Evolutionary conservation across 345 rosid species (phyloP).

Genomic region (Geranium brycei): DNA sequence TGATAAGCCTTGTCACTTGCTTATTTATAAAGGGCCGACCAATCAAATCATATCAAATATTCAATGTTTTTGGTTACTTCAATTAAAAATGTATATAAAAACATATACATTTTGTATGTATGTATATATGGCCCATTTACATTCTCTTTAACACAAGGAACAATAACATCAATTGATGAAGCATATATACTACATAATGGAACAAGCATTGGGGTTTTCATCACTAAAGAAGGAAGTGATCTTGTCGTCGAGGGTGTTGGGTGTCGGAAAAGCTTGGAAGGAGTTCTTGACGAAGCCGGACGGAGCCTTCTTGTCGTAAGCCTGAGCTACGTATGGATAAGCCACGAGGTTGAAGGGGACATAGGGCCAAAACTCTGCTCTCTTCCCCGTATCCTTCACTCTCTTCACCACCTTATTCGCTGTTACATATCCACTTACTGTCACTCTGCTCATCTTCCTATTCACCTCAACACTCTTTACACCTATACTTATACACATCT

Average conservation of each 20-base stretch:
- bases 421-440: conserved; percentile 32
- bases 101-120: too few species aligned
- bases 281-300: conserved; percentile 35
- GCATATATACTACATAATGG: conserved; percentile 25
- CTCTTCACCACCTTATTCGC: conserved; percentile 31
- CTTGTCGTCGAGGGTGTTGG: conserved; percentile 19
- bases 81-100: too few species aligned
- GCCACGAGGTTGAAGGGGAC: conserved; percentile 36
- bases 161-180: too few species aligned
- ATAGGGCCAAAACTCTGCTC: conserved; percentile 48
- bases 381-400: conserved; percentile 32
- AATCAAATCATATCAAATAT: too few species aligned
- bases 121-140: too few species aligned
- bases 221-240: conserved; percentile 34
- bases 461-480: conserved; percentile 31
- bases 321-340: conserved; percentile 30
- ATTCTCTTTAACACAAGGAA: too few species aligned
- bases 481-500: conserved; percentile 10
- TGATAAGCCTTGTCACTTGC: too few species aligned
- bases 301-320: conserved; percentile 50
- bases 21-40: too few species aligned
- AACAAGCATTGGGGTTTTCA: conserved; percentile 42
- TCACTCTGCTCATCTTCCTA: conserved; percentile 39
- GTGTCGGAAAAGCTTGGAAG: conserved; percentile 27
- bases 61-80: too few species aligned